Conservation (phyloP, 2,329 filamentous ascomycete species). For the Madurella fahalii region DNA sequence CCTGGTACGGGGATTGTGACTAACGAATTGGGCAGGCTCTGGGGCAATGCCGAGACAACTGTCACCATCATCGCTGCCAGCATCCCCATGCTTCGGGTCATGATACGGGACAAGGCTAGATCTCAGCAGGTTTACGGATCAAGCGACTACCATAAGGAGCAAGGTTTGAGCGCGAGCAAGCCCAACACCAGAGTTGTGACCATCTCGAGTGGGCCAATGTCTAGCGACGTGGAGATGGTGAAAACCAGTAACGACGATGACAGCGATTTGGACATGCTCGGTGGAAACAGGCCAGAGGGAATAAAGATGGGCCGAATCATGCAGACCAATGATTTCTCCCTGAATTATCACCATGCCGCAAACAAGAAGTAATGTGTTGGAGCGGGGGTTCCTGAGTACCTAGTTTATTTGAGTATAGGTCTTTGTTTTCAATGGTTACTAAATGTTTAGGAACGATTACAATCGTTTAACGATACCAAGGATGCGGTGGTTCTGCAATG, state of each 20-base stretch:
- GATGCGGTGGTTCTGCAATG: too few species aligned
- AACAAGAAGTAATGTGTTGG: background rate
- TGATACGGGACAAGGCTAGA: constrained; percentile 4
- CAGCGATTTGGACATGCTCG: constrained; percentile 12
- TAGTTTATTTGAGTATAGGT: too few species aligned
- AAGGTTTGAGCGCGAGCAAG: background rate
- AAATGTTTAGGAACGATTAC: too few species aligned
- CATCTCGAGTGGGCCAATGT: constrained; percentile 4
- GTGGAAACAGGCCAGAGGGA: background rate
- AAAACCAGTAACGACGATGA: constrained; percentile 4
- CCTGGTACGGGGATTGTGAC: background rate
- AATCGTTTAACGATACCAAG: too few species aligned
- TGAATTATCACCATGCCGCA: constrained; percentile 4
- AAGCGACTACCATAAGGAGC: background rate
- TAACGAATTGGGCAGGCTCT: constrained; percentile 7
- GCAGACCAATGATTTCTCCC: constrained; percentile 9
- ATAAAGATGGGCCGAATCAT: constrained; percentile 6
- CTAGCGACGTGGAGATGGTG: background rate
- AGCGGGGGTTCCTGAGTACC: too few species aligned
- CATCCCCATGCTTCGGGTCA: constrained; percentile 18
- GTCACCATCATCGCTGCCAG: constrained; percentile 22
- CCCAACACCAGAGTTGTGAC: constrained; percentile 8
- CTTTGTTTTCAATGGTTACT: too few species aligned
- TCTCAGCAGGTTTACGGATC: background rate
- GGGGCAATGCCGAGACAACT: constrained; percentile 19